These are phyloP conservation scores for Lathyrus oleraceus DNA, from an alignment of 306 rosid species.

Conservation along the genomic window DNA sequence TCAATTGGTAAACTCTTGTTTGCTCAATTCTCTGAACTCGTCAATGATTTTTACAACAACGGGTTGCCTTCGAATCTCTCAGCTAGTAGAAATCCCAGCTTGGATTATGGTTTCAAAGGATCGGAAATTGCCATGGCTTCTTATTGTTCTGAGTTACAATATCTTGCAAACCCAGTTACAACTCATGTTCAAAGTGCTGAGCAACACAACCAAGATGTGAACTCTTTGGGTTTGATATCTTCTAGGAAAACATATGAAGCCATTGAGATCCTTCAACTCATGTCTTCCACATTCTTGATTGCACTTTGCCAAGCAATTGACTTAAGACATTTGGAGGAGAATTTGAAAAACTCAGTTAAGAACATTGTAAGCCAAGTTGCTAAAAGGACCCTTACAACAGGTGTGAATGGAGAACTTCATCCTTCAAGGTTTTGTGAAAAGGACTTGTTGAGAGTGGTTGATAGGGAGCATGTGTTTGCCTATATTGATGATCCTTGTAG, in stretches of 20 bases:
- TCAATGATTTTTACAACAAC: conserved; percentile 80
- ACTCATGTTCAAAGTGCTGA: too few species aligned
- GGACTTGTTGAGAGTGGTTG: conserved; percentile 48
- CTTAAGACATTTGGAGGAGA: too few species aligned
- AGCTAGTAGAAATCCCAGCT: conserved; percentile 74
- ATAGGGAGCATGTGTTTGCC: too few species aligned
- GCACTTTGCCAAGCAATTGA: too few species aligned
- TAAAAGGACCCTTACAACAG: conserved; percentile 62
- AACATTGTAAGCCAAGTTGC: conserved; percentile 66
- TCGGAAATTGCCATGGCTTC: conserved; percentile 62
- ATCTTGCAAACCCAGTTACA: too few species aligned
- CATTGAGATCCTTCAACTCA: too few species aligned
- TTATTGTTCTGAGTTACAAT: conserved; percentile 42
- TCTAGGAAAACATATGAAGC: too few species aligned
- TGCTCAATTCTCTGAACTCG: conserved; percentile 88
- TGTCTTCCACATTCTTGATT: too few species aligned
- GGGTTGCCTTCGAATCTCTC: conserved; percentile 55
- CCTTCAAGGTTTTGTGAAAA: conserved; percentile 78
- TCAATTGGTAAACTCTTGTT: conserved; percentile 84
- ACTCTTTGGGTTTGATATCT: too few species aligned
- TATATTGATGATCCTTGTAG: too few species aligned
- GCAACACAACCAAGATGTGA: too few species aligned
- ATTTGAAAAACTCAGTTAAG: conserved; percentile 23
- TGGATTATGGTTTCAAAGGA: conserved; percentile 89
- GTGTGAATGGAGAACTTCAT: conserved; percentile 66